Evolutionary conservation across 2,329 filamentous ascomycete genomes (phyloP), one percentile per base, ranked within the genome.

Genomic region (Pleurostoma richardsiae): DNA sequence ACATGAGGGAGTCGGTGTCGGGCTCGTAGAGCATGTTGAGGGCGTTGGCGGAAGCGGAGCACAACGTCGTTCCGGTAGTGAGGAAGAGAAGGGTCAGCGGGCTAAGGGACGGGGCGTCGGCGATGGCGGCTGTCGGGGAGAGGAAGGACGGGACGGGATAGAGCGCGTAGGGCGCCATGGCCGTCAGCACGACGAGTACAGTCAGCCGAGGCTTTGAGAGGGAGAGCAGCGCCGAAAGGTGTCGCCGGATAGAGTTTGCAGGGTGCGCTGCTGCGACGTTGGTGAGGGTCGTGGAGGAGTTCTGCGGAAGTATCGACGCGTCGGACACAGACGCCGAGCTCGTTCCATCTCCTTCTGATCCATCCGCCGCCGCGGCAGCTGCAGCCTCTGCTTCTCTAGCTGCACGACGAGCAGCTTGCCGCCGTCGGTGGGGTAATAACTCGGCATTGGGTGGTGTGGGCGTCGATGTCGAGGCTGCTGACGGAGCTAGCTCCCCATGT

Each of bases 11-110:
- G 65, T 99, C 94, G 61, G 91, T 91, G 49, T 84, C 77, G 7
- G 85, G 88, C 68, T 99, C 94, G 68, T 96, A 90, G 49, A 96
- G 82, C 94, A 99, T 99, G 68, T 99, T 99, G 54, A 97, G 76
- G 2, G 94, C 82, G 64, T 99, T 99, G 40, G 94, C 94, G 49
- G 87, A 89, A 40, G 91, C 90, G n/a, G 83, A 88, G 64, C 89
- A 94, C 26, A 96, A 77, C 4, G 91, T 83, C 0, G 94, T 97
- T 49, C 94, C 92, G 4, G 82, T 82, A 1, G 92, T 96, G 44
- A 99, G 82, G 72, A 96, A 97, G 44, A 95, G 76, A 19, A 97
- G 84, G 6, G 94, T 99, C 45, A 97, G 75, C 3, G 94, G 90
- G 51, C 88, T 95, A 40, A 96, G 79, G 19, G 90, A 94, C 1